Evolutionary conservation across 2,329 filamentous ascomycete genomes (phyloP).

Genomic region (Alternaria sp.): DNA sequence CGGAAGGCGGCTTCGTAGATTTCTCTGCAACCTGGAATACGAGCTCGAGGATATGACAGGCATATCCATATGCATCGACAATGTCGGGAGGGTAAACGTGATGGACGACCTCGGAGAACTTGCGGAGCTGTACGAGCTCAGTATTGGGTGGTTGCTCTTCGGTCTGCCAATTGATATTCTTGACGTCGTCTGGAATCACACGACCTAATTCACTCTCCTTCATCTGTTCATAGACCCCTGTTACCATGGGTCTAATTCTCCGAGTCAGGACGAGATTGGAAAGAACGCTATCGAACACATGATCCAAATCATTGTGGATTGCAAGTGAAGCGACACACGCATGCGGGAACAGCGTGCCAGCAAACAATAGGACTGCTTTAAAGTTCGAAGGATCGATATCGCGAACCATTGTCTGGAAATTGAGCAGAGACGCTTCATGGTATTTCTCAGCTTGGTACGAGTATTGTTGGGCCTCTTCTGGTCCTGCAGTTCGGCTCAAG

Average conservation of each 20-base stretch:
- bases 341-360: slow-evolving; percentile 32
- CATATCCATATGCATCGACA: slow-evolving; percentile 35
- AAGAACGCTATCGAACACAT: slow-evolving; percentile 31
- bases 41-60: slow-evolving; percentile 33
- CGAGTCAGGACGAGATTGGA: slow-evolving; percentile 35
- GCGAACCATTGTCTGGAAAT: slow-evolving; percentile 30
- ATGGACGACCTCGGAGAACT: slow-evolving; percentile 34
- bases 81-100: slow-evolving; percentile 41
- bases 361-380: slow-evolving; percentile 47
- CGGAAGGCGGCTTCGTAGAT: slow-evolving; percentile 28
- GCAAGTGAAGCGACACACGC: slow-evolving; percentile 29
- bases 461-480: slow-evolving; percentile 19
- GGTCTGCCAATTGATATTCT: slow-evolving; percentile 24
- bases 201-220: slow-evolving; percentile 22
- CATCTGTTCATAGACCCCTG: slow-evolving; percentile 24
- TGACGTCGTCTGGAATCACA: slow-evolving; percentile 34
- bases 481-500: slow-evolving; percentile 46
- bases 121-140: slow-evolving; percentile 34
- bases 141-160: slow-evolving; percentile 26
- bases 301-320: slow-evolving; percentile 18
- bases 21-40: slow-evolving; percentile 27
- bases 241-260: slow-evolving; percentile 36
- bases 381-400: slow-evolving; percentile 51
- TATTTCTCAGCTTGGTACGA: slow-evolving; percentile 30
- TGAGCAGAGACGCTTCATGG: slow-evolving; percentile 29